Base-by-base conservation (phyloP, 1,284 basidiomycete species). In the Pseudozyma sp. region DNA sequence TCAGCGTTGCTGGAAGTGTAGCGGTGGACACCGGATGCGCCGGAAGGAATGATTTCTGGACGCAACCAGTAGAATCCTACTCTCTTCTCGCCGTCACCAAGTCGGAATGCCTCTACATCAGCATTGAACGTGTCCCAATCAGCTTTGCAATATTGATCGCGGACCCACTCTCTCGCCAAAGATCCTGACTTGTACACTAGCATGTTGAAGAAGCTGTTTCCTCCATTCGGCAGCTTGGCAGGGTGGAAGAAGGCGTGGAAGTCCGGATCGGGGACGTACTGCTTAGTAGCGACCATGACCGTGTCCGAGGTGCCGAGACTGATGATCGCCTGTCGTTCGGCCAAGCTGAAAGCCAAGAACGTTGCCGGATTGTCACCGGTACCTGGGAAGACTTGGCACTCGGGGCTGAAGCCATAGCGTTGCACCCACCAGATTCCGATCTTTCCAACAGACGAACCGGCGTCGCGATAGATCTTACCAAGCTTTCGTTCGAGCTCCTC, bases 351-450 rank as follows among this genome's bases (percentile, higher is more conserved):
- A 2, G 91, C 90, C 50, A 94, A 89, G 69, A 95, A 90, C 3
- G 93, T 94, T 1, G 93, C 93, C 3, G 94, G 92, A 83, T 97
- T 97, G 85, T 97, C 94, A 12, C 94, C 94, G 0, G 93, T 95
- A 79, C 94, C 93, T 0, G 93, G 92, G 13, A 92, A 91, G 59
- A 97, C 88, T 49, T 91, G 87, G 79, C 94, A 95, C 34, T 91
- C 92, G 89, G 79, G n/a, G 42, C 86, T 88, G 84, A 95, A 92
- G 2, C 92, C 92, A 89, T 91, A 95, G 64, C 90, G 87, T 65
- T 90, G 83, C 11, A 90, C 88, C 89, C 92, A 95, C 89, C 91
- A 95, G 4, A 82, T 77, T 51, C 88, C 88, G 40, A 95, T 88
- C 51, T 85, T 89, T 5, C 93, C 93, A 40, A 89, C 87, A 10